Evolutionary conservation across 352 stramenopile genomes (phyloP), one percentile per base, ranked within the genome.

Genomic region (Aphanomyces astaci): DNA sequence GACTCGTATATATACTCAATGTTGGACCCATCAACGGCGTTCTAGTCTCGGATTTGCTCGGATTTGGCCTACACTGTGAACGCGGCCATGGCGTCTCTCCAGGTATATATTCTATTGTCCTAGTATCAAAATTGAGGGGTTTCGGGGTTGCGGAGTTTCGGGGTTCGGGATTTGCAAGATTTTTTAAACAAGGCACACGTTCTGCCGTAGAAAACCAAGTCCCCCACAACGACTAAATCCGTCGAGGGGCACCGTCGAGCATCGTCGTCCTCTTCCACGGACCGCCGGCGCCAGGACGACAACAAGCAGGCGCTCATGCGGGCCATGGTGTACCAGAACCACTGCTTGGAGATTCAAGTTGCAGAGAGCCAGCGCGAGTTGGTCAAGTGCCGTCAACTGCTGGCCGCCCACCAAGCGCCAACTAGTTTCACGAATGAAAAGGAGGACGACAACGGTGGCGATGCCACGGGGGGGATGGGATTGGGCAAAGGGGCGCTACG

Each of bases 1-100:
- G n/a, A n/a, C n/a, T n/a, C n/a, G n/a, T n/a, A n/a, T n/a, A n/a
- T n/a, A n/a, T n/a, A n/a, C 39, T 46, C 28, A 0, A 24, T 28
- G 48, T 45, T 68, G 13, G 32, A 17, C 33, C 13, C 22, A 32
- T 64, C 7, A 15, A 17, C 28, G 27, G 4, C 24, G n/a, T 40
- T 11, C 1, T 68, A 90, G 78, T 72, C 87, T 10, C 81, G 85
- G 15, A 82, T 91, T 56, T 82, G 85, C 11, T 80, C 89, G 17
- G 79, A 93, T 56, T 73, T 93, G 30, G 74, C 76, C 25, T 90
- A 88, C 71, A 90, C 81, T 40, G 82, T 90, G 19, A 91, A 92
- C 57, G 85, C 85, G 5, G 82, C 81, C 10, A 77, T 93, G 32
- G 86, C 86, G 59, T 93, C 85, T 9, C 90, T 91, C 19, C 49